Percentiles rank a stretch among this genome's conserved stretches.
These are phyloP conservation scores for Pichia exigua DNA, from an alignment of 805 yeast species.

Conservation along the genomic window DNA sequence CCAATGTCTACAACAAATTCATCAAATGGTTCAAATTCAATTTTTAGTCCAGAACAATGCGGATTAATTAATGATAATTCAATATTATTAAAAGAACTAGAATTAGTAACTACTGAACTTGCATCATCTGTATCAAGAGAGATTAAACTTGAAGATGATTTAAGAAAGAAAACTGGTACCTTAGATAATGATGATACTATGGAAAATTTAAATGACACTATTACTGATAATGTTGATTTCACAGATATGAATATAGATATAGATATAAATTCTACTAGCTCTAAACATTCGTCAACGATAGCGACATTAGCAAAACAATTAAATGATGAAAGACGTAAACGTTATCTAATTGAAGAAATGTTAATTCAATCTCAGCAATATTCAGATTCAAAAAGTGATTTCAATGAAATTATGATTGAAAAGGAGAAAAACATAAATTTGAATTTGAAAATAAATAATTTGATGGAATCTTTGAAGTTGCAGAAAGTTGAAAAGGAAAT, in stretches of 20 bases:
- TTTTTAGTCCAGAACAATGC: constrained; percentile 51
- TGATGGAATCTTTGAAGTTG: constrained; percentile 3
- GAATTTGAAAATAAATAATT: not conserved
- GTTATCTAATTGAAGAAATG: constrained; percentile 68
- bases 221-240: not conserved
- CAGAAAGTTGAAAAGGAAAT: constrained; percentile 35
- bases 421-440: constrained; percentile 14
- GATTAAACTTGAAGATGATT: constrained; percentile 40
- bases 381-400: constrained; percentile 46
- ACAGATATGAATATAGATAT: constrained; percentile 1
- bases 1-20: constrained; percentile 9
- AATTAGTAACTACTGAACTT: constrained; percentile 61
- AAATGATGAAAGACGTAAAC: constrained; percentile 54
- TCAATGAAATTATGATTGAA: constrained; percentile 39
- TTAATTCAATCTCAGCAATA: constrained; percentile 43
- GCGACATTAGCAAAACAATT: constrained; percentile 48
- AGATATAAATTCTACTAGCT: constrained; percentile 3
- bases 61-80: constrained; percentile 54
- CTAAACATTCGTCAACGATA: constrained; percentile 36
- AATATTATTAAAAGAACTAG: constrained; percentile 53
- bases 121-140: constrained; percentile 69
- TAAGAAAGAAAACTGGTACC: constrained; percentile 2
- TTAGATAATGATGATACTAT: not conserved
- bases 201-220: not conserved
- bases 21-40: not conserved